A percentile compares a stretch with the other conserved stretches of the same genome.
phyloP scores from a whole-genome alignment of 1,284 basidiomycete species.

The Megacollybia platyphylla region DNA sequence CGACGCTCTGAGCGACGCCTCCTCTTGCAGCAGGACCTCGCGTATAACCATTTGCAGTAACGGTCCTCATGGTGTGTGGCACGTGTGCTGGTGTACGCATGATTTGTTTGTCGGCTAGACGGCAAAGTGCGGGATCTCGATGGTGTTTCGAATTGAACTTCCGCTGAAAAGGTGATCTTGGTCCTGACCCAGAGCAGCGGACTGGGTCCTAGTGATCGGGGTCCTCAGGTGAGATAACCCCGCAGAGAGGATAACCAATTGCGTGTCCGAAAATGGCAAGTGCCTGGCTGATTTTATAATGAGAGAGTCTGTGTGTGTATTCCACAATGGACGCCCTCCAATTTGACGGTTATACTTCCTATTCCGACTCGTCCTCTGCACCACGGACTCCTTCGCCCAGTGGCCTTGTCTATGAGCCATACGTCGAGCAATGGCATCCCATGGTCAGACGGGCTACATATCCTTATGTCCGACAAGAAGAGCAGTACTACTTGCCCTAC shows the following conservation, averaged over 20 bases:
- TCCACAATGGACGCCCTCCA: conserved; percentile 37
- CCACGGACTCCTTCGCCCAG: conserved; percentile 61
- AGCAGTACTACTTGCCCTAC: conserved; percentile 23
- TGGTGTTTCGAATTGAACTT: no score
- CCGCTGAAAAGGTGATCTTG: background rate
- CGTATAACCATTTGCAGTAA: no score
- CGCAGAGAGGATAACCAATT: conserved; percentile 1
- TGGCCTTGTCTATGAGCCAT: conserved; percentile 24
- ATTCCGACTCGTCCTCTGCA: conserved; percentile 43
- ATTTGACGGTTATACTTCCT: conserved; percentile 51
- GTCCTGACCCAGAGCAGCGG: background rate
- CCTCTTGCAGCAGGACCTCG: no score
- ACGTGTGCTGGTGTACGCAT: no score
- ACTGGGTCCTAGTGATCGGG: background rate
- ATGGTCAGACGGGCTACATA: conserved; percentile 56
- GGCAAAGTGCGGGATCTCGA: no score
- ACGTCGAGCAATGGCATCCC: conserved; percentile 21
- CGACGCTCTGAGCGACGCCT: no score
- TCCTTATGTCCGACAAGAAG: conserved; percentile 60
- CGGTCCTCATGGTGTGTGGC: no score
- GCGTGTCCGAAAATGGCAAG: background rate
- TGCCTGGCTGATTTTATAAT: conserved; percentile 1
- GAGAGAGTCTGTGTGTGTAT: conserved; percentile 3
- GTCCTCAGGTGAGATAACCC: background rate
- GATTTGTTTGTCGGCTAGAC: no score